Base-by-base conservation (phyloP, 1,284 basidiomycete genomes). In the Boletus holoroseus region DNA sequence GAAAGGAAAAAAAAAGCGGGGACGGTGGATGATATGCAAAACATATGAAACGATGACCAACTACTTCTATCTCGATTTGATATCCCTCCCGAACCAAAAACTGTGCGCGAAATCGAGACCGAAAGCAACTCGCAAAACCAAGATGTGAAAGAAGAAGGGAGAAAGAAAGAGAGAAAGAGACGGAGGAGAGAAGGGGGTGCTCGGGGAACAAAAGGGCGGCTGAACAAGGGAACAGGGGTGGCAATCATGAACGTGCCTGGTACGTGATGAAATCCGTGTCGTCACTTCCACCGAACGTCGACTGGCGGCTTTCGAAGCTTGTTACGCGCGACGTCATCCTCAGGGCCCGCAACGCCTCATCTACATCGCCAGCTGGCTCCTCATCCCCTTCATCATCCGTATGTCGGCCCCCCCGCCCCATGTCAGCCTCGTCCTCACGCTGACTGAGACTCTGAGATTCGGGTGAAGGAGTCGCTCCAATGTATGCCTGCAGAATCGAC, bases 401-500 rank as follows among this genome's bases (percentile, higher is more conserved):
- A 28, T 37, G 8, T 31, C 15, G 30, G 1, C 28, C 24, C 15
- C 1, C 28, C 1, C 27, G 28, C 3, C 18, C 45, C 22, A 12
- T 41, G 16, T 35, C 49, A 1, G 9, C 5, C 18, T 2, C 51
- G 2, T 46, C 46, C 1, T 50, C 51, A 9, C 6, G n/a, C 8
- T 30, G 50, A n/a, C 5, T n/a, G 9, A 44, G 41, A 26, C 37
- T 36, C 12, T 27, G 40, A 13, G 51, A 44, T 6, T 39, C 47
- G 13, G 53, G 27, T 4, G 53, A 46, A 31, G 41, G 16, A 3
- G 58, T 58, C 35, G 65, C 62, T 41, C 73, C 70, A 53, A 75
- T 74, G 52, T 75, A 80, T 0, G 77, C 71, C 36, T 70, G 72
- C 26, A 79, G 55, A 36, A 78, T 61, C 11, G 74, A 74, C 58